These are phyloP conservation scores for Leishmania guyanensis DNA, from an alignment of 208 protist genomes.

Conservation along the genomic window DNA sequence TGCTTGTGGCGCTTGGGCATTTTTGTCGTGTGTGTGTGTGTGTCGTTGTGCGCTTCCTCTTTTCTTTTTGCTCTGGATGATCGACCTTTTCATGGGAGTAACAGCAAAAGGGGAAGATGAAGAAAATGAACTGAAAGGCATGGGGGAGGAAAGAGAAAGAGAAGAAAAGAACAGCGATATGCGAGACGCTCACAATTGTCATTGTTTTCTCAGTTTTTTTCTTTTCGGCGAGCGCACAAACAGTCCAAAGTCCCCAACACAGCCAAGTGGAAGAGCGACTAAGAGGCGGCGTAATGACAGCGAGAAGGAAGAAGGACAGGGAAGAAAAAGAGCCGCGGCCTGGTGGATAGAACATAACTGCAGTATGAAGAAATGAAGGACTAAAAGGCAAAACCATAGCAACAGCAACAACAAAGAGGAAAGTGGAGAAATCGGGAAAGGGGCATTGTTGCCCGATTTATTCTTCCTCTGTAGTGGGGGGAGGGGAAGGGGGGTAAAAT, in stretches of 20 bases:
- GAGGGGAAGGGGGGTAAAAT: not conserved
- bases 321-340: not conserved
- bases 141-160: not conserved
- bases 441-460: not conserved
- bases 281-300: not conserved
- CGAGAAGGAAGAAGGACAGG: not conserved
- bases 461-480: not conserved
- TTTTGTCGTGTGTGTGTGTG: not conserved
- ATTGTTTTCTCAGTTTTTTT: not conserved
- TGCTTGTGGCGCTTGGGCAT: not conserved
- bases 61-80: not conserved
- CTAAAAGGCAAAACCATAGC: not conserved
- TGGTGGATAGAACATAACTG: not conserved
- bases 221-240: not conserved
- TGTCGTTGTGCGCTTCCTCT: not conserved
- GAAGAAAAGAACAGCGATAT: constrained; percentile 1
- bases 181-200: not conserved
- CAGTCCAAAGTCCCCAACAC: not conserved
- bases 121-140: not conserved
- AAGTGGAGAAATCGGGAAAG: not conserved
- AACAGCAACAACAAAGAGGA: not conserved
- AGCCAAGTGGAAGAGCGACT: not conserved
- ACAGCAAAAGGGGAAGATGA: constrained; percentile 3
- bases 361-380: not conserved
- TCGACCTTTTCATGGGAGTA: not conserved